Evolutionary conservation across 768 basidiomycete genomes (phyloP).

Genomic region (Mycena latifolia): DNA sequence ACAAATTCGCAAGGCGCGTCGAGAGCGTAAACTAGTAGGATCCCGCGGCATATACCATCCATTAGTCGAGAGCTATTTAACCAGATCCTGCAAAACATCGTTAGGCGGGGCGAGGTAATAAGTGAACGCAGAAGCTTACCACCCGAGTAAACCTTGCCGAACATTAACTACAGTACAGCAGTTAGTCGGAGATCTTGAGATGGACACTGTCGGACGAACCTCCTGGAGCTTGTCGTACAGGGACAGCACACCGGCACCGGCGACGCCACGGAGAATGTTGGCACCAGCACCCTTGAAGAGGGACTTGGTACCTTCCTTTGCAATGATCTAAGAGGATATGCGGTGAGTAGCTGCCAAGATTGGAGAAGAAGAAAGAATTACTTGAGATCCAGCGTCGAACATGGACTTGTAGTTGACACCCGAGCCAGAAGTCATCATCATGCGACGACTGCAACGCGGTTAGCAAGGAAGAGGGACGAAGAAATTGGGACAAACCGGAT

Average conservation of each 20-base stretch:
- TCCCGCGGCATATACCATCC: slow-evolving; percentile 20
- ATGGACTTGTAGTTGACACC: slow-evolving; percentile 98
- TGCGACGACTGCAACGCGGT: slow-evolving; percentile 86
- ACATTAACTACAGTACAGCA: slow-evolving; percentile 58
- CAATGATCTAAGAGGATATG: slow-evolving; percentile 67
- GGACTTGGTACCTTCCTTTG: slow-evolving; percentile 95
- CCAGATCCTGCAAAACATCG: slow-evolving; percentile 54
- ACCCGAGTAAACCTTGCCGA: slow-evolving; percentile 99
- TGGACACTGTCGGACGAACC: not conserved
- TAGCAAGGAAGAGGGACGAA: slow-evolving; percentile 16
- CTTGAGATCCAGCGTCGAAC: slow-evolving; percentile 94
- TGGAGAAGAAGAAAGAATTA: slow-evolving; percentile 6
- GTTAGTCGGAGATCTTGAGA: not conserved
- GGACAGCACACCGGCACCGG: slow-evolving; percentile 99
- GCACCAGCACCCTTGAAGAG: slow-evolving; percentile 79
- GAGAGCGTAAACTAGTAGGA: slow-evolving; percentile 14
- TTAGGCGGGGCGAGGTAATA: not conserved
- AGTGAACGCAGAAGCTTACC: slow-evolving; percentile 58
- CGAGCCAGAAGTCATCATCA: slow-evolving; percentile 99
- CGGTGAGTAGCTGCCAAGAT: not conserved
- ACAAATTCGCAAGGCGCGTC: slow-evolving; percentile 10
- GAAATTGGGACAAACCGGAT: slow-evolving; percentile 71
- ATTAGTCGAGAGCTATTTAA: slow-evolving; percentile 44
- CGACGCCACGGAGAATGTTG: slow-evolving; percentile 98
- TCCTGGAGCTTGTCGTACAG: slow-evolving; percentile 99